Evolutionary conservation across 805 yeast genomes (phyloP).

Genomic region (Starmerella roubikii): DNA sequence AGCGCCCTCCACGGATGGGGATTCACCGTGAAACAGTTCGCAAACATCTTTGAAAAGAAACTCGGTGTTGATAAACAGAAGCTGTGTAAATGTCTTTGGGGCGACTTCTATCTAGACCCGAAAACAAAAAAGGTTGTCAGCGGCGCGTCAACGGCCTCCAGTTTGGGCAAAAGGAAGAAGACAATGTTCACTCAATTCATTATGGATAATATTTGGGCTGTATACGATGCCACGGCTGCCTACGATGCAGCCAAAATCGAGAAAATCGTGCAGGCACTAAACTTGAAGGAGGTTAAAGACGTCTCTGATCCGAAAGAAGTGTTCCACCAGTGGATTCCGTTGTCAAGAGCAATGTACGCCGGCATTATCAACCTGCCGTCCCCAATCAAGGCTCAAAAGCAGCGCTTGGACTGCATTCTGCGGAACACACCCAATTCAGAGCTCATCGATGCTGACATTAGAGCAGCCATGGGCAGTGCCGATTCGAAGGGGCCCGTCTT

Average conservation of each 20-base stretch:
- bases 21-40: conserved; percentile 75
- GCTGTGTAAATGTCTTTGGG: conserved; percentile 85
- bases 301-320: conserved; percentile 37
- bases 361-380: conserved; percentile 83
- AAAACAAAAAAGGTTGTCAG: conserved; percentile 73
- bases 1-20: conserved; percentile 98
- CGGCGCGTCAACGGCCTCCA: conserved; percentile 11
- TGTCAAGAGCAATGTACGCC: conserved; percentile 70
- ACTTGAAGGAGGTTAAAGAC: conserved; percentile 47
- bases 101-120: conserved; percentile 80
- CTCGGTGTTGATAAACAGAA: conserved; percentile 71
- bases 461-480: conserved; percentile 48
- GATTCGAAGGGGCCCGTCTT: conserved; percentile 48
- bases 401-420: conserved; percentile 55
- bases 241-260: conserved; percentile 58
- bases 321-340: conserved; percentile 89
- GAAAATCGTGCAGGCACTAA: conserved; percentile 59
- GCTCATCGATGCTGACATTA: conserved; percentile 35
- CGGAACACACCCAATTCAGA: conserved; percentile 41
- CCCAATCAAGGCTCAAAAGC: conserved; percentile 61
- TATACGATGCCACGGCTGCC: conserved; percentile 56
- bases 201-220: conserved; percentile 82
- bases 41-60: conserved; percentile 71
- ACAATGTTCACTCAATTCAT: conserved; percentile 81
- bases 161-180: conserved; percentile 39